Evolutionary conservation across 805 yeast genomes (phyloP), one percentile per base, ranked within the genome.

Genomic region (Spathaspora passalidarum): DNA sequence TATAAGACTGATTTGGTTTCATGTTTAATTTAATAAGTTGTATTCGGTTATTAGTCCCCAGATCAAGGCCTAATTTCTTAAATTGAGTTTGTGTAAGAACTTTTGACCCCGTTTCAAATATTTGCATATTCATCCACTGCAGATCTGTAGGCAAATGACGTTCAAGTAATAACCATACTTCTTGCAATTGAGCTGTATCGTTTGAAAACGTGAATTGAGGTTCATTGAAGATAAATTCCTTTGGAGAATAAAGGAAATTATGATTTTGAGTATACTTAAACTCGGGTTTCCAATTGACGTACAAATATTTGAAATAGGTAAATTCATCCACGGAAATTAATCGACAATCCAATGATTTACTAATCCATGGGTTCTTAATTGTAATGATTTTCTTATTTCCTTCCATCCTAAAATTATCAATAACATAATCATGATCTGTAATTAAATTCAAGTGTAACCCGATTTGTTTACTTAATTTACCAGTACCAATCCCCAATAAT

Each of bases 401-500:
- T 1, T 6, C 17, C 10, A 8, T 2, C 4, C n/a, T 2, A 14
- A 22, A 38, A 18, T 63, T 54, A 5, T 66, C 47, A 0, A 88
- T 65, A 0, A 86, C 73, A 57, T 88, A 89, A 61, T 89, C 96
- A 62, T 89, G 96, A 32, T 76, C 69, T 3, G 82, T 65, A 1
- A 78, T 66, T 23, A 86, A 62, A 1, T 66, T 63, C 26, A 68
- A 59, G 21, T 61, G 50, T 4, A 51, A n/a, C 37, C 75, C 56
- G 43, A 73, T 57, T 38, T 61, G 50, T 19, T 54, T 37, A 16
- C 77, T 65, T 11, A 70, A 56, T 8, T 58, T 56, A 1, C 83
- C 86, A 0, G 95, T 85, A 1, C 96, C 96, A 0, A 86, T 45
- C 1, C 91, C 87, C 11, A 88, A 40, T 23, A 82, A 51, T 19